Evolutionary conservation across 768 basidiomycete genomes (phyloP), one percentile per base, ranked within the genome.

Genomic region (Hygrocybe coccinea): DNA sequence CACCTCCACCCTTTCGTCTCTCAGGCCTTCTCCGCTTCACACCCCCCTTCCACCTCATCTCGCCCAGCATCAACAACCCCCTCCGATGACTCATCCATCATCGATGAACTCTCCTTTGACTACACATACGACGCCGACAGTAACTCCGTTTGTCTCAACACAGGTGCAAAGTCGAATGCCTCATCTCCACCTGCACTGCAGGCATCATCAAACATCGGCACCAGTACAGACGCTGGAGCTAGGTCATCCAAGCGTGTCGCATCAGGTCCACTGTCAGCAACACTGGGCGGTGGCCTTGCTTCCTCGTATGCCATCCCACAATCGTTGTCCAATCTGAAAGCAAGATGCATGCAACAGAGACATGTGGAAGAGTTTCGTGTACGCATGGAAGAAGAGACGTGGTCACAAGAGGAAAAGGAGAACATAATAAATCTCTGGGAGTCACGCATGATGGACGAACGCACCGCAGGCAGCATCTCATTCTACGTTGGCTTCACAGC

Each of bases 191-290:
- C n/a, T n/a, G n/a, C n/a, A n/a, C n/a, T n/a, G n/a, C n/a, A n/a
- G n/a, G n/a, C n/a, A n/a, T n/a, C n/a, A n/a, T n/a, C n/a, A n/a
- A n/a, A n/a, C n/a, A n/a, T n/a, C n/a, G n/a, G n/a, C n/a, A n/a
- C n/a, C n/a, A n/a, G n/a, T n/a, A n/a, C n/a, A n/a, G n/a, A n/a
- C n/a, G n/a, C n/a, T n/a, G n/a, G n/a, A n/a, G n/a, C n/a, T n/a
- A n/a, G 88, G 49, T 80, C 81, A 5, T 84, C 89, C 62, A 79
- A 83, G 58, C 85, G 89, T 58, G 78, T 82, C 37, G 76, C 79
- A 2, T 91, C 88, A 9, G 84, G 81, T 24, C 82, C 87, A 59
- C 65, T 56, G 37, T 41, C 72, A 52, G 35, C 67, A 58, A 56
- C 24, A 63, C 56, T 41, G 61, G 62, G 14, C 56, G 29, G 56